phyloP scores from a whole-genome alignment of 345 rosid genomes.

The Moricandia moricandioides region DNA sequence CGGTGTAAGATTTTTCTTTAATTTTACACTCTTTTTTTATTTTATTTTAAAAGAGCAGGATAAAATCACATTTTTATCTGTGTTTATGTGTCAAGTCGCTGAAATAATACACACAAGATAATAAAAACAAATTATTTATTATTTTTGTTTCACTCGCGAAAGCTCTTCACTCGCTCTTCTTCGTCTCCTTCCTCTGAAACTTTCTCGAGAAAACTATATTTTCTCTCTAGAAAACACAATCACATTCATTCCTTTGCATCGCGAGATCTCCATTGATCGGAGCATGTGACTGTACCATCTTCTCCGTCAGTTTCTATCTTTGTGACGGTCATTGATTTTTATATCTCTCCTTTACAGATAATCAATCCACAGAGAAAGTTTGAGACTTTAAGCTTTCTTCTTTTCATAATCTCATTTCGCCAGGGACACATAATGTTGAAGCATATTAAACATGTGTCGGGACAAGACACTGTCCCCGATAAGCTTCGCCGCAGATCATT shows the following conservation, averaged over 20 bases:
- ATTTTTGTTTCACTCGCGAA: slow-evolving; percentile 3
- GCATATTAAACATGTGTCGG: neutral
- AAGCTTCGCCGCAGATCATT: neutral
- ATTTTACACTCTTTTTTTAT: neutral
- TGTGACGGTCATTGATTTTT: slow-evolving; percentile 20
- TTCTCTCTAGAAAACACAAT: slow-evolving; percentile 18
- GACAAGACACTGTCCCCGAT: neutral
- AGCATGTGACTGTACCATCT: neutral
- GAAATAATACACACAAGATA: neutral
- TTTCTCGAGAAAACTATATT: slow-evolving; percentile 8
- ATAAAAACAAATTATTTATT: neutral
- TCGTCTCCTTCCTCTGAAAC: slow-evolving; percentile 34
- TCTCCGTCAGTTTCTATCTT: neutral
- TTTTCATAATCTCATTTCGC: neutral
- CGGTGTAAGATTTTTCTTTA: neutral
- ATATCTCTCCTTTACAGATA: neutral
- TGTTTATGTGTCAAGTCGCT: neutral
- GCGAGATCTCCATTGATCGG: slow-evolving; percentile 47
- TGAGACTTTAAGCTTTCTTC: neutral
- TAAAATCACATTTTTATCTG: neutral
- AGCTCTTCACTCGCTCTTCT: slow-evolving; percentile 10
- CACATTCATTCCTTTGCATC: slow-evolving; percentile 46
- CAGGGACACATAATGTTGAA: neutral
- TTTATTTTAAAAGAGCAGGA: neutral
- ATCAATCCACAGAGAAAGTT: neutral